These are phyloP conservation scores for Gamarada debralockiae DNA, from an alignment of 495 filamentous ascomycete species.

Conservation along the genomic window DNA sequence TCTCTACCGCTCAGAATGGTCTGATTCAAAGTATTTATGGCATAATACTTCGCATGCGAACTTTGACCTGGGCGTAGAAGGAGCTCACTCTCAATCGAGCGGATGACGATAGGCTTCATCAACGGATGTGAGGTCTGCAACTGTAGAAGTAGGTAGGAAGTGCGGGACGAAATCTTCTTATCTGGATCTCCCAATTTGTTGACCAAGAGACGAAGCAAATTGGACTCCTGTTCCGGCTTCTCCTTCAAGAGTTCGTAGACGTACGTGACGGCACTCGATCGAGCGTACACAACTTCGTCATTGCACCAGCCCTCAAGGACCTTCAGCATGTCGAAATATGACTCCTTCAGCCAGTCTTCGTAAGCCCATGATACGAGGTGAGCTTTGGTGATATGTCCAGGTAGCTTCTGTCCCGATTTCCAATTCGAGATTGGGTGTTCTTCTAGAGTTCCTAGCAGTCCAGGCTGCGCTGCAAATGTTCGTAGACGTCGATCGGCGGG, in stretches of 20 bases:
- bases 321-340: slow-evolving; percentile 88
- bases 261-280: slow-evolving; percentile 79
- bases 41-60: slow-evolving; percentile 88
- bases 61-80: slow-evolving; percentile 84
- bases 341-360: slow-evolving; percentile 89
- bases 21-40: slow-evolving; percentile 93
- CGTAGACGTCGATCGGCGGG: slow-evolving; percentile 77
- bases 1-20: slow-evolving; percentile 84
- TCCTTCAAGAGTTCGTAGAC: slow-evolving; percentile 86
- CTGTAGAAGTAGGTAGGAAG: slow-evolving; percentile 90
- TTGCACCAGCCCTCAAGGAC: slow-evolving; percentile 86
- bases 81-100: slow-evolving; percentile 77
- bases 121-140: slow-evolving; percentile 80
- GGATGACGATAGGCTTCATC: slow-evolving; percentile 88
- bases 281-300: slow-evolving; percentile 90
- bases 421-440: slow-evolving; percentile 50
- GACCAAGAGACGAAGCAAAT: slow-evolving; percentile 82
- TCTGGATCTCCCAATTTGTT: slow-evolving; percentile 95
- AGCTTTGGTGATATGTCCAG: slow-evolving; percentile 60
- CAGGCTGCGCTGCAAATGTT: slow-evolving; percentile 75
- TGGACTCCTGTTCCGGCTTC: slow-evolving; percentile 96
- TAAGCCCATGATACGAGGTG: slow-evolving; percentile 89
- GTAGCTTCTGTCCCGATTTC: slow-evolving; percentile 62
- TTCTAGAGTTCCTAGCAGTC: slow-evolving; percentile 64
- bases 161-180: slow-evolving; percentile 88